Percentiles rank a stretch among this genome's conserved stretches.
phyloP scores from a whole-genome alignment of 2,329 filamentous ascomycete genomes.

The Penicillium freii region DNA sequence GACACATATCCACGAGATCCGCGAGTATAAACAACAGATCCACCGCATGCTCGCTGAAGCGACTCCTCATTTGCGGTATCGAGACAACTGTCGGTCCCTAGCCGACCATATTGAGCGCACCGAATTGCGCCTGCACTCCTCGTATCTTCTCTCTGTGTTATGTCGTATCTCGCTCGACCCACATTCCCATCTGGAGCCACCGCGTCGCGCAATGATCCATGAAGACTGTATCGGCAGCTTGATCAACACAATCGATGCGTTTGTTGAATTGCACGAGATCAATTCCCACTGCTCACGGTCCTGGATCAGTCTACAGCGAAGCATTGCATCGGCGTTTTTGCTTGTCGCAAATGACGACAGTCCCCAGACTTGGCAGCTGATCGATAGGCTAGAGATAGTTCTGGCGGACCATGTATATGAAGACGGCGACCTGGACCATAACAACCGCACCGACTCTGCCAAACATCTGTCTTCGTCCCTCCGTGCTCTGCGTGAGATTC shows the following conservation, averaged over 20 bases:
- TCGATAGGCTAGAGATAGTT: conserved; percentile 30
- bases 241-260: conserved; percentile 54
- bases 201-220: conserved; percentile 39
- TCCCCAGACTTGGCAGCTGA: conserved; percentile 27
- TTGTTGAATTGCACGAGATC: conserved; percentile 51
- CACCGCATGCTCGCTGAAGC: conserved; percentile 55
- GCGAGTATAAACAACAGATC: conserved; percentile 55
- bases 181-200: conserved; percentile 41
- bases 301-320: conserved; percentile 44
- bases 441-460: conserved; percentile 34
- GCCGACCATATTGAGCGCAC: conserved; percentile 57
- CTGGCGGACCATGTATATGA: conserved; percentile 34
- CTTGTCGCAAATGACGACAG: conserved; percentile 34
- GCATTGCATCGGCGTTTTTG: conserved; percentile 43
- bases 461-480: conserved; percentile 36
- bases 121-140: conserved; percentile 59
- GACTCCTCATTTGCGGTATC: conserved; percentile 55
- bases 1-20: conserved; percentile 52
- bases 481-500: conserved; percentile 34
- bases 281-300: conserved; percentile 40
- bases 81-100: conserved; percentile 36
- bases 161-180: conserved; percentile 55
- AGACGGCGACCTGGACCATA: conserved; percentile 24
- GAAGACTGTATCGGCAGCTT: conserved; percentile 55
- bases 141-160: conserved; percentile 58